Base-by-base conservation (phyloP, 2,329 filamentous ascomycete genomes). In the Aspergillus eucalypticola region DNA sequence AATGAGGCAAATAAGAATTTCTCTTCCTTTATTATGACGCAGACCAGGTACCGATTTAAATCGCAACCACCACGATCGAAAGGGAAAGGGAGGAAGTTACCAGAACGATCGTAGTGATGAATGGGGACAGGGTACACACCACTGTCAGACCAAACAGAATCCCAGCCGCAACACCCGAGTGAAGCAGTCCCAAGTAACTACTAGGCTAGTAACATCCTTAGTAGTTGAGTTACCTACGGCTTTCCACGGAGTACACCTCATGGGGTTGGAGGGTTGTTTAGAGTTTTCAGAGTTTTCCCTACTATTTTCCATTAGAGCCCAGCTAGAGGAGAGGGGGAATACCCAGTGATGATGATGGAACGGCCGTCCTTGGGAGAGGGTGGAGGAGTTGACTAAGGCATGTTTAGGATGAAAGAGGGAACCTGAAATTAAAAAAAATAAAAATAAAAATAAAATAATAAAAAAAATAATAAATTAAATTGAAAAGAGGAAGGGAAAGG, bases 251-350 rank as follows among this genome's bases (percentile, higher is more conserved):
- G 21, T 41, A 35, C 19, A 48, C 10, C 32, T 35, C 32, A 35
- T 35, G 32, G 29, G 41, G 21, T 29, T 17, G 15, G 29, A 48
- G 23, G 11, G 17, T 51, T 58, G 25, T 51, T 58, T 58, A 58
- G 56, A 58, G 56, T 58, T 58, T 58, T 44, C 23, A 53, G 32
- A 59, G 11, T 46, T 55, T 46, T 42, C 39, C 46, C 46, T 50
- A 50, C 46, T 50, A 50, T 50, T 50, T 35, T 50, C 27, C 46
- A n/a, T 50, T 50, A 29, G 46, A 29, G 46, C 46, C 46, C 10
- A 17, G 23, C 25, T 50, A 50, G 27, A 11, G 25, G 46, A n/a
- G 17, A 10, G 15, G 19, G 5, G 5, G 44, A 44, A 11, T 19
- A 44, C 19, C 46, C 46, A 32, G 46, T 50, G 46, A 50, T 17